Conservation (phyloP, 768 basidiomycete species). For the Scleroderma citrinum region DNA sequence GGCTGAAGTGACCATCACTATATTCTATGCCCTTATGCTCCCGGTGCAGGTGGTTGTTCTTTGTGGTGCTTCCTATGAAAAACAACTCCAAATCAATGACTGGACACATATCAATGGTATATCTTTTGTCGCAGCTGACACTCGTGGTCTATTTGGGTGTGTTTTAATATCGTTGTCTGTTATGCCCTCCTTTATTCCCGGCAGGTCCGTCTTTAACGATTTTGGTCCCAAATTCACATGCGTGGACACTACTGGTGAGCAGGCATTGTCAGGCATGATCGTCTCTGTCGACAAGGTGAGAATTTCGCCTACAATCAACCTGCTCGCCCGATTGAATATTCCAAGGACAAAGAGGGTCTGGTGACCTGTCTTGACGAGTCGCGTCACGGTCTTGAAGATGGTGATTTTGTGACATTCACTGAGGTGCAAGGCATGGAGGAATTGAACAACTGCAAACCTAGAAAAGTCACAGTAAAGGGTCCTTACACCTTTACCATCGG, state of each 20-base stretch:
- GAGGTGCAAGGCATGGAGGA: conserved; percentile 95
- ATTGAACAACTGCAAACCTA: conserved; percentile 84
- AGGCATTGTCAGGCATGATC: conserved; percentile 90
- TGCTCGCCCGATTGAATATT: background rate
- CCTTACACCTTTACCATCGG: conserved; percentile 98
- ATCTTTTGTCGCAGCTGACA: conserved; percentile 88
- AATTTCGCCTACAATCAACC: background rate
- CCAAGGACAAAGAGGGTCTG: conserved; percentile 77
- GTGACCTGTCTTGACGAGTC: conserved; percentile 97
- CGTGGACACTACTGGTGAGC: conserved; percentile 97
- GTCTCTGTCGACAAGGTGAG: conserved; percentile 84
- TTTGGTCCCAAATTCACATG: conserved; percentile 94
- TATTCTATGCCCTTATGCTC: conserved; percentile 6
- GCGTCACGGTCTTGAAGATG: conserved; percentile 96
- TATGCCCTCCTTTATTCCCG: conserved; percentile 3
- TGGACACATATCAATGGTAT: conserved; percentile 90
- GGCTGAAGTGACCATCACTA: conserved; percentile 13
- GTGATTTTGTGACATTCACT: conserved; percentile 93
- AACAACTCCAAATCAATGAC: conserved; percentile 92
- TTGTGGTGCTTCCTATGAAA: conserved; percentile 66
- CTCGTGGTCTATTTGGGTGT: conserved; percentile 91
- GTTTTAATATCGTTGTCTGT: conserved; percentile 11
- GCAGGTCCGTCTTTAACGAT: conserved; percentile 90
- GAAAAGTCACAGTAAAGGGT: conserved; percentile 90
- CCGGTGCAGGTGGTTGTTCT: conserved; percentile 75